phyloP scores from a whole-genome alignment of 2,329 filamentous ascomycete genomes.

The Pseudocercospora musae region DNA sequence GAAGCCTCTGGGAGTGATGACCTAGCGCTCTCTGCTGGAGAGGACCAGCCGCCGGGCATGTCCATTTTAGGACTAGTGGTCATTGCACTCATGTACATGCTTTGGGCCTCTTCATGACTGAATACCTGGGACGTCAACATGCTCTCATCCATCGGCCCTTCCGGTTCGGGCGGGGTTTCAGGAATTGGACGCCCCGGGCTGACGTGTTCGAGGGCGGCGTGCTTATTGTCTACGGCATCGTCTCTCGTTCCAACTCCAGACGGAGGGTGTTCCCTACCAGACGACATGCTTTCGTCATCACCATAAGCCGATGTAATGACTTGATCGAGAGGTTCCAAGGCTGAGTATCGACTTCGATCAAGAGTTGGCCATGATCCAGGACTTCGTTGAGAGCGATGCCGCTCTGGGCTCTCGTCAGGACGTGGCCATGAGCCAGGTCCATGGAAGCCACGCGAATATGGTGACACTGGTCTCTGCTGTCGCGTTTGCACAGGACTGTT shows the following conservation, averaged over 20 bases:
- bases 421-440: constrained; percentile 33
- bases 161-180: constrained; percentile 2
- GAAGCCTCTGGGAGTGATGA: constrained; percentile 31
- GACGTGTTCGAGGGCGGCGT: constrained; percentile 18
- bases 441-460: constrained; percentile 23
- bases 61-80: constrained; percentile 36
- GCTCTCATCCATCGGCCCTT: constrained; percentile 22
- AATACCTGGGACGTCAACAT: constrained; percentile 61
- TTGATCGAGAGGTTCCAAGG: constrained; percentile 23
- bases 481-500: constrained; percentile 20
- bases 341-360: constrained; percentile 21
- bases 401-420: constrained; percentile 22
- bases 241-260: not conserved
- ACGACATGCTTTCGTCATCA: not conserved
- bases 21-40: constrained; percentile 29
- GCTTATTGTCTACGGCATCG: constrained; percentile 25
- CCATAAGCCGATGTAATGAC: constrained; percentile 9
- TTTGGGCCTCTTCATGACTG: constrained; percentile 76
- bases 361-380: constrained; percentile 29
- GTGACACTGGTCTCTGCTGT: constrained; percentile 24
- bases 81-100: constrained; percentile 77
- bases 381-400: constrained; percentile 15
- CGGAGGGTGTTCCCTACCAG: not conserved
- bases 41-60: constrained; percentile 45
- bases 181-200: not conserved